A percentile compares a stretch with the other conserved stretches of the same genome.
These are phyloP conservation scores for Aspergillus novoparasiticus DNA, from an alignment of 2,329 filamentous ascomycete species.

Conservation along the genomic window DNA sequence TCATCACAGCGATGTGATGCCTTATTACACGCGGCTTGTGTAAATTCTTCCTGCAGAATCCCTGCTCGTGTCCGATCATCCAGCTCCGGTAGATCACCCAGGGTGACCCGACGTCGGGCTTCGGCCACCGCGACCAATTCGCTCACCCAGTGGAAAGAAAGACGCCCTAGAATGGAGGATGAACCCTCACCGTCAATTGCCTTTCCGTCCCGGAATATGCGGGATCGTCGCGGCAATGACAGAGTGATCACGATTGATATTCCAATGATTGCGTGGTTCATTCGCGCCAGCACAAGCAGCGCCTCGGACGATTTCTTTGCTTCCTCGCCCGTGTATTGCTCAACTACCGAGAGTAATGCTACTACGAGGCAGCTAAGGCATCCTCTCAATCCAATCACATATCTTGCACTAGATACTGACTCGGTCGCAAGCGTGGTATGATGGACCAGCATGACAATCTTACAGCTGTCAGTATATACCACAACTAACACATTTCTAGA, in stretches of 20 bases:
- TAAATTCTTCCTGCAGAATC: not conserved
- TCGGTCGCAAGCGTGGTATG: not conserved
- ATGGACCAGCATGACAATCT: not conserved
- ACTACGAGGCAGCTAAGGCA: not conserved
- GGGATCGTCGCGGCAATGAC: not conserved
- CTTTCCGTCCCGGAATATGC: not conserved
- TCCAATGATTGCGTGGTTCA: not conserved
- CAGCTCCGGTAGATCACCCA: constrained; percentile 3
- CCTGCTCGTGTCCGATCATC: not conserved
- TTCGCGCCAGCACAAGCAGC: not conserved
- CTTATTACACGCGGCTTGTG: not conserved
- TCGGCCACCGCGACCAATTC: not conserved
- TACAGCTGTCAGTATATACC: not conserved
- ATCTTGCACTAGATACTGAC: not conserved
- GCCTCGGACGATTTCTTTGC: not conserved
- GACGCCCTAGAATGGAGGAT: not conserved
- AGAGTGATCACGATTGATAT: not conserved
- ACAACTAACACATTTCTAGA: not conserved
- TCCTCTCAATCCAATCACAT: not conserved
- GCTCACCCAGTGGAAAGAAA: constrained; percentile 1
- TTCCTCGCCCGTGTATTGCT: not conserved
- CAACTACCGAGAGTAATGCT: not conserved
- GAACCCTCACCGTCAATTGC: constrained; percentile 1
- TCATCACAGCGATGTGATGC: not conserved
- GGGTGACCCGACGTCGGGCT: not conserved